phyloP scores from a whole-genome alignment of 495 filamentous ascomycete species.

The Pseudevernia furfuracea region DNA sequence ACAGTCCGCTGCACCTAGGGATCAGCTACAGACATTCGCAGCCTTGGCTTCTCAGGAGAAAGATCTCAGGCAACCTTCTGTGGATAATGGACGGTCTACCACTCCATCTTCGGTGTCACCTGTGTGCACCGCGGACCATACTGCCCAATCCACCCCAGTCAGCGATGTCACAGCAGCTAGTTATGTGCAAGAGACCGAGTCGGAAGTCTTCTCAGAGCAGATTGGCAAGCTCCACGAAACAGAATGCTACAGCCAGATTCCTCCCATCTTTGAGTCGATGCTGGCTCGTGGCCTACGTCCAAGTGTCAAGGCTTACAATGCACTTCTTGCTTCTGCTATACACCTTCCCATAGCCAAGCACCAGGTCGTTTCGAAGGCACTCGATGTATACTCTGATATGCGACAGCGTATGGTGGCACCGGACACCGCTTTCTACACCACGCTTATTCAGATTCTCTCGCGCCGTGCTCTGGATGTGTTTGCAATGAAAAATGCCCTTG shows the following conservation, averaged over 20 bases:
- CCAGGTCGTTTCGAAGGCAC: conserved; percentile 77
- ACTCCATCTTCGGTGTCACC: not conserved
- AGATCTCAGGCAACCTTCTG: not conserved
- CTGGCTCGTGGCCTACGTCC: conserved; percentile 70
- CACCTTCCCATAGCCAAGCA: conserved; percentile 61
- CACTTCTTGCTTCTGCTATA: conserved; percentile 73
- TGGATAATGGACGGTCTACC: conserved; percentile 4
- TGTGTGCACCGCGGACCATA: conserved; percentile 6
- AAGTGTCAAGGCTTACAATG: conserved; percentile 79
- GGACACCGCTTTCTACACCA: conserved; percentile 77
- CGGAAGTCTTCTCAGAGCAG: conserved; percentile 62
- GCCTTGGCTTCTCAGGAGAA: not conserved
- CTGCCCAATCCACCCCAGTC: conserved; percentile 13
- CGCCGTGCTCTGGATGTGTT: conserved; percentile 66
- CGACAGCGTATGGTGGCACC: conserved; percentile 74
- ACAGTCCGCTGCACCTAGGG: conserved; percentile 22
- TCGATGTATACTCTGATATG: conserved; percentile 96
- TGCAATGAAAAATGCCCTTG: conserved; percentile 58
- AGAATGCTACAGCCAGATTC: conserved; percentile 73
- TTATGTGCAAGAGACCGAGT: conserved; percentile 47
- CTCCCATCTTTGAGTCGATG: conserved; percentile 80
- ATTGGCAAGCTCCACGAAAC: conserved; percentile 61
- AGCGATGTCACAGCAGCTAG: conserved; percentile 22
- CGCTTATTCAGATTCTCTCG: conserved; percentile 72
- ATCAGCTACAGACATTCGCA: conserved; percentile 3